Conservation (phyloP, 140 eudicot genomes). For the Flaveria floridana region DNA sequence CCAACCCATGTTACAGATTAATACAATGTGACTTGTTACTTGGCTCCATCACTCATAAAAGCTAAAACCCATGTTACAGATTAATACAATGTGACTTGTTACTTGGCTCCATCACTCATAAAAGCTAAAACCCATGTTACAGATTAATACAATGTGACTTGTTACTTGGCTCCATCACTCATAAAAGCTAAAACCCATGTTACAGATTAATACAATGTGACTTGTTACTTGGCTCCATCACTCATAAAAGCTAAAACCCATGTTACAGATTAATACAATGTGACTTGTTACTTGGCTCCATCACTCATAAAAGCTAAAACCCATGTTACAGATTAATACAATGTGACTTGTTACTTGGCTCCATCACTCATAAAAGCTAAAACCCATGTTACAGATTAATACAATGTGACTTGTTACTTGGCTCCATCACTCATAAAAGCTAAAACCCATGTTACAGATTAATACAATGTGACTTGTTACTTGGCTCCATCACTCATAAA, state of each 20-base stretch:
- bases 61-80: no score
- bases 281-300: slow-evolving; percentile 21
- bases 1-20: neutral
- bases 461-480: slow-evolving; percentile 2
- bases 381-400: neutral
- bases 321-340: slow-evolving; percentile 9
- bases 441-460: slow-evolving; percentile 19
- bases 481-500: slow-evolving; percentile 22
- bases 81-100: no score
- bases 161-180: slow-evolving; percentile 24
- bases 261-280: slow-evolving; percentile 4
- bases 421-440: slow-evolving; percentile 24
- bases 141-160: slow-evolving; percentile 2
- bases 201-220: slow-evolving; percentile 6
- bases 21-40: no score
- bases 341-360: slow-evolving; percentile 20
- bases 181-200: slow-evolving; percentile 16
- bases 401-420: slow-evolving; percentile 4
- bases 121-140: no score
- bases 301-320: slow-evolving; percentile 20
- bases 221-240: slow-evolving; percentile 23
- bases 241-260: slow-evolving; percentile 18
- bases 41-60: no score
- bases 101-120: no score
- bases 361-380: slow-evolving; percentile 21